These are phyloP conservation scores for Dorcoceras hygrometricum DNA, from an alignment of 257 asterid genomes.

Conservation along the genomic window DNA sequence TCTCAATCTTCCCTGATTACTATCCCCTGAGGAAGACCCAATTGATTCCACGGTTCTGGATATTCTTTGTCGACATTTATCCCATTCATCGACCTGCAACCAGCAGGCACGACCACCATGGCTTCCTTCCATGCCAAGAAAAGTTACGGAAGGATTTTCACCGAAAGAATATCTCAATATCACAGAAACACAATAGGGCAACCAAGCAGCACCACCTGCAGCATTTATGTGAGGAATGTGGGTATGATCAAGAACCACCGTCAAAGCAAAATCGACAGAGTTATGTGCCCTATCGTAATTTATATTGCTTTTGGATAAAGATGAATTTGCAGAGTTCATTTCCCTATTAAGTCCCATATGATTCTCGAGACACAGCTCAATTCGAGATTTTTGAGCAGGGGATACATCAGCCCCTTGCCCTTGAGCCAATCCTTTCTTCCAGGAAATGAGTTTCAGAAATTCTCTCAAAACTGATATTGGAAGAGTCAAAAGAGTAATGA, in stretches of 20 bases:
- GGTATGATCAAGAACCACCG: conserved; percentile 87
- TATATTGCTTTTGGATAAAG: conserved; percentile 78
- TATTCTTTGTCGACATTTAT: conserved; percentile 79
- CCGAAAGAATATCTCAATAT: conserved; percentile 75
- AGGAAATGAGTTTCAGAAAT: conserved; percentile 89
- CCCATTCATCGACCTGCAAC: conserved; percentile 84
- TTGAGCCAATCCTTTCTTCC: conserved; percentile 93
- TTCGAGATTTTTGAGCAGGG: conserved; percentile 92
- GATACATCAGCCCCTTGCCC: conserved; percentile 70
- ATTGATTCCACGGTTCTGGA: conserved; percentile 61
- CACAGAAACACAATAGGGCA: conserved; percentile 92
- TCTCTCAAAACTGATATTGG: conserved; percentile 94
- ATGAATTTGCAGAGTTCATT: conserved; percentile 49
- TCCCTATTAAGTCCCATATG: conserved; percentile 68
- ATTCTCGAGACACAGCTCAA: conserved; percentile 90
- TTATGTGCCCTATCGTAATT: conserved; percentile 76
- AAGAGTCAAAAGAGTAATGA: conserved; percentile 84
- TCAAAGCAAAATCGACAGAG: conserved; percentile 89
- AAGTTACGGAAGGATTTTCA: conserved; percentile 64
- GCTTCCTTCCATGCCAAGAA: conserved; percentile 97
- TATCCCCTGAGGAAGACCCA: conserved; percentile 65
- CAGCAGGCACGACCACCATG: conserved; percentile 99
- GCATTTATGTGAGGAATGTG: conserved; percentile 91
- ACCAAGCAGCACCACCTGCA: conserved; percentile 99
- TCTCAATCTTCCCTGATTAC: conserved; percentile 83